Conservation (phyloP, 2,329 filamentous ascomycete species). For the Ceratocystis harringtonii region DNA sequence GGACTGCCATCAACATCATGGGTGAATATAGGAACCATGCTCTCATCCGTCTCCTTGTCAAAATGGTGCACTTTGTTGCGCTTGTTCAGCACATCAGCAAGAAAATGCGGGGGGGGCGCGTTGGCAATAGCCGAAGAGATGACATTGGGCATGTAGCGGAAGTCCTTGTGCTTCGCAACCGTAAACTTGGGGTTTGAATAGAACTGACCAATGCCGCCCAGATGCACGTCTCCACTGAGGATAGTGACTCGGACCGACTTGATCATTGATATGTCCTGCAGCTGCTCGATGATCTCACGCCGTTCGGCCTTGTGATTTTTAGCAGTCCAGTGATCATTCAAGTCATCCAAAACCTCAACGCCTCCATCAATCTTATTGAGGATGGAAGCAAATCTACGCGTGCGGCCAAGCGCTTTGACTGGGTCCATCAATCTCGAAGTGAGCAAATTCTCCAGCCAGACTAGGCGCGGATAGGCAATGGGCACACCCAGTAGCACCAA, state of each 20-base stretch:
- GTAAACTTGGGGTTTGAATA: constrained; percentile 74
- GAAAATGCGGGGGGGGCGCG: constrained; percentile 68
- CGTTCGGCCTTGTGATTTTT: constrained; percentile 88
- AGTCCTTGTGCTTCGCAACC: constrained; percentile 76
- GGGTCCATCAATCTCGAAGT: constrained; percentile 79
- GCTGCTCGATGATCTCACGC: constrained; percentile 70
- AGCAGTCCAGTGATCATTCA: constrained; percentile 96
- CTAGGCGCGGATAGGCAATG: constrained; percentile 61
- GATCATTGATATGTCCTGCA: constrained; percentile 85
- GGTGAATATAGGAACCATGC: constrained; percentile 87
- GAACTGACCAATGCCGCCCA: constrained; percentile 86
- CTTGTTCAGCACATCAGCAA: constrained; percentile 86
- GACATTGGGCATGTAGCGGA: constrained; percentile 92
- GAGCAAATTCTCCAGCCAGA: constrained; percentile 53
- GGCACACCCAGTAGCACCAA: constrained; percentile 77
- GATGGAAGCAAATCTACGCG: constrained; percentile 63
- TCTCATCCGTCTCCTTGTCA: constrained; percentile 69
- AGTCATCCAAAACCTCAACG: constrained; percentile 77
- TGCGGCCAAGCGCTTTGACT: constrained; percentile 72
- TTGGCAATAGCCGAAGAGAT: constrained; percentile 92
- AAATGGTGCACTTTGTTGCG: constrained; percentile 69
- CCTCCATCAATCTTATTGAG: constrained; percentile 84
- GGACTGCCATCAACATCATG: constrained; percentile 79
- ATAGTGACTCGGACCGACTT: constrained; percentile 88
- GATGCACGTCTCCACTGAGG: constrained; percentile 82